phyloP scores from a whole-genome alignment of 345 rosid species.

The Hypericum androsaemum region DNA sequence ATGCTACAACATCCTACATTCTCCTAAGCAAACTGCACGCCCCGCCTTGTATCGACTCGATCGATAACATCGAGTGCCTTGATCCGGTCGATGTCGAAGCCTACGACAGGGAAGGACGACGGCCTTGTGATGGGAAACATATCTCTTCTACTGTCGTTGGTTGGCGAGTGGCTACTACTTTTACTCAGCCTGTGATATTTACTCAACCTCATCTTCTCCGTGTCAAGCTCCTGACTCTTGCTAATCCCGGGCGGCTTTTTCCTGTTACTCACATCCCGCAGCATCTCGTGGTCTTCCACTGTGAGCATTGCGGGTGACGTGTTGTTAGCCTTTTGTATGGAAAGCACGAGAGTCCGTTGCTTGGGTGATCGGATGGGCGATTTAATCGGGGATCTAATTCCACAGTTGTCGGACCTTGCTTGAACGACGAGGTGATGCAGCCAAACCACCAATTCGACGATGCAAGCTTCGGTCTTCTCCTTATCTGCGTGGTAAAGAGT shows the following conservation, averaged over 20 bases:
- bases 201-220: slow-evolving; percentile 45
- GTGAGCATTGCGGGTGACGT: slow-evolving; percentile 41
- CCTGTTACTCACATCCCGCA: slow-evolving; percentile 75
- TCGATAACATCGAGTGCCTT: slow-evolving; percentile 87
- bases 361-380: slow-evolving; percentile 82
- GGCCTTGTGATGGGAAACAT: slow-evolving; percentile 58
- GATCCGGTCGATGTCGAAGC: slow-evolving; percentile 67
- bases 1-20: no score
- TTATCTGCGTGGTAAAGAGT: slow-evolving; percentile 93
- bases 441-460: slow-evolving; percentile 81
- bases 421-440: slow-evolving; percentile 82
- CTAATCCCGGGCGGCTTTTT: slow-evolving; percentile 83
- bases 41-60: slow-evolving; percentile 69
- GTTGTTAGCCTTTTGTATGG: slow-evolving; percentile 30
- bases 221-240: slow-evolving; percentile 89
- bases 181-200: slow-evolving; percentile 82
- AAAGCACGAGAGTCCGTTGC: slow-evolving; percentile 41
- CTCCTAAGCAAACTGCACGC: slow-evolving; percentile 25
- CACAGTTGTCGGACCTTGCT: slow-evolving; percentile 57
- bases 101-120: slow-evolving; percentile 54
- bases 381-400: slow-evolving; percentile 68
- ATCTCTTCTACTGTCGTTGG: slow-evolving; percentile 43
- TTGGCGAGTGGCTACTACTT: slow-evolving; percentile 89
- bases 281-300: slow-evolving; percentile 88
- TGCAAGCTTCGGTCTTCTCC: slow-evolving; percentile 71